Evolutionary conservation across 2,329 filamentous ascomycete genomes (phyloP), one percentile per base, ranked within the genome.

Genomic region (Phaeosphaeria sp.): DNA sequence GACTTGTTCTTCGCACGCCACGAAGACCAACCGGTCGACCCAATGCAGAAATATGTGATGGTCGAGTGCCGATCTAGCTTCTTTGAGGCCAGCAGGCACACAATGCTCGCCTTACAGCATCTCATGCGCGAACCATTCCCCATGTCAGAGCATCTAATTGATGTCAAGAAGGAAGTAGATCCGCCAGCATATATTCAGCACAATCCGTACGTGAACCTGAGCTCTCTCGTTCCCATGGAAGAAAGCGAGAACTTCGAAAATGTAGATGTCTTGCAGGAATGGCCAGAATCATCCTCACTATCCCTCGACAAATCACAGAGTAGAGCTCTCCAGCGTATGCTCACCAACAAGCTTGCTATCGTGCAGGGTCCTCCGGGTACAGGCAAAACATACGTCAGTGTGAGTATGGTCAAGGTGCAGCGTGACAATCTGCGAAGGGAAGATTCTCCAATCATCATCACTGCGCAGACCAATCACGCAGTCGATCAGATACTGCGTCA

Each of bases 381-480:
- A 1, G 88, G 88, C 4, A 97, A 97, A 72, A 97, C 93, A 0
- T 90, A 90, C 63, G 90, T 93, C 0, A 95, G 92, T 0, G 86
- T 94, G 2, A 79, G 88, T 24, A 89, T 90, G 0, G 74, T 97
- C 9, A 86, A 85, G 47, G 81, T 89, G 1, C 79, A 93, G 52
- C 79, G 92, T 0, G 76, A 82, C 1, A 91, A 90, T 52, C 82
- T 86, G 68, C 57, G 59, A 20, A 57, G 71, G 1, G 80, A 77
- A 0, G 86, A 89, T 56, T 84, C 88, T 8, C 91, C 91, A 0
- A 88, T 97, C 27, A 83, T 97, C 20, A 59, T 97, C 3, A 86
- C 92, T 0, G 92, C 92, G 7, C 92, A 97, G 67, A 97, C 93
- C 0, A 97, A 97, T 57, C 92, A 97, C 75, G 93, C 93, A 0